phyloP scores from a whole-genome alignment of 208 protist species.

The Trypanosoma melophagium region DNA sequence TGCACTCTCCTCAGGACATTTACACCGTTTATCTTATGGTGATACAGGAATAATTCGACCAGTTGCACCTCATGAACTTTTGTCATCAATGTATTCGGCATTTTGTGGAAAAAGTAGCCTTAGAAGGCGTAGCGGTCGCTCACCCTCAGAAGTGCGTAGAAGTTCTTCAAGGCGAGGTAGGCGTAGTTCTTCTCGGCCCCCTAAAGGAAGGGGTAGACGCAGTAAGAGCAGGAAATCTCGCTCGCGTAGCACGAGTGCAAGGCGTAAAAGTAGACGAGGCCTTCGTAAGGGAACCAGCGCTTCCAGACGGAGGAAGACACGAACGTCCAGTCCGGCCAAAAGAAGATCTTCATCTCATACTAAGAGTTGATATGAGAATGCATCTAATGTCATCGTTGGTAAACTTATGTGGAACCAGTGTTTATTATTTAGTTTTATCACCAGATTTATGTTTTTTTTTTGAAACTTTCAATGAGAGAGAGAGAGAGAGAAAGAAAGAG shows the following conservation, averaged over 20 bases:
- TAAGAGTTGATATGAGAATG: neutral
- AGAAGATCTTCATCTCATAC: neutral
- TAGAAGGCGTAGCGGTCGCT: conserved; percentile 3
- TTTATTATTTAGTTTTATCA: neutral
- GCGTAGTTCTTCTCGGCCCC: conserved; percentile 1
- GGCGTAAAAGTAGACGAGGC: neutral
- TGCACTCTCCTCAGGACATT: neutral
- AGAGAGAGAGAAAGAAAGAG: neutral
- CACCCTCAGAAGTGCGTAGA: neutral
- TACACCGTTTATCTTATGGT: conserved; percentile 19
- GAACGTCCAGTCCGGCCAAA: neutral
- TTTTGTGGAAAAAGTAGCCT: conserved; percentile 1
- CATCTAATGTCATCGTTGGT: too few species aligned
- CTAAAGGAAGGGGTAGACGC: conserved; percentile 14
- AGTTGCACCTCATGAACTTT: conserved; percentile 18
- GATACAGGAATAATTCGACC: conserved; percentile 10
- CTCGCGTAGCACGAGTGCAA: conserved; percentile 15
- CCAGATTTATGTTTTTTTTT: neutral
- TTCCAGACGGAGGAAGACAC: neutral
- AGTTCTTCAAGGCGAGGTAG: conserved; percentile 1
- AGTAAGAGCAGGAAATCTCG: conserved; percentile 13
- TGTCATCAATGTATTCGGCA: neutral
- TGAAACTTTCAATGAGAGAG: neutral
- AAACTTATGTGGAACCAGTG: too few species aligned
- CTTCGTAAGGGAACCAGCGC: neutral